phyloP scores from a whole-genome alignment of 805 yeast genomes.

The Kuraishia hungarica region DNA sequence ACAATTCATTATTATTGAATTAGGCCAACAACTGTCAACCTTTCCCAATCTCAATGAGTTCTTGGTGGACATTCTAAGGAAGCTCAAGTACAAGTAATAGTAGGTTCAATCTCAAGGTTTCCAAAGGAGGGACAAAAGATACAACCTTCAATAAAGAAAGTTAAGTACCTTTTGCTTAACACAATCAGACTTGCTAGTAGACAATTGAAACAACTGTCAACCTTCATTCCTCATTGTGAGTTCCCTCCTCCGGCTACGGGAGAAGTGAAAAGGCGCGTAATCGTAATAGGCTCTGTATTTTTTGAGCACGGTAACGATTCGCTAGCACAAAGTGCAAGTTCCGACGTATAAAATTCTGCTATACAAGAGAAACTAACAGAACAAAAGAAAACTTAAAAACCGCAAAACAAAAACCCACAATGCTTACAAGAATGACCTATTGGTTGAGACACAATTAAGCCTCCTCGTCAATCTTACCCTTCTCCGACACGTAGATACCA shows the following conservation, averaged over 20 bases:
- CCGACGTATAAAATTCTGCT: neutral
- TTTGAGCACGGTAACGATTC: slow-evolving; percentile 3
- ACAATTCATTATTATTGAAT: neutral
- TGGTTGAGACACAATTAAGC: neutral
- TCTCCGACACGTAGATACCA: slow-evolving; percentile 98
- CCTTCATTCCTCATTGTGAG: neutral
- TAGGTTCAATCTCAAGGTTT: neutral
- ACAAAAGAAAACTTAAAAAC: neutral
- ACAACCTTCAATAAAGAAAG: neutral
- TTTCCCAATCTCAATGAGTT: neutral
- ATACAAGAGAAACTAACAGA: neutral
- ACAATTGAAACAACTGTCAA: too few species aligned
- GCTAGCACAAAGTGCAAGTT: neutral
- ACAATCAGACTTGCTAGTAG: neutral
- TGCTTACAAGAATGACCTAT: neutral
- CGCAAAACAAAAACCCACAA: neutral
- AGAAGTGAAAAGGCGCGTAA: slow-evolving; percentile 1
- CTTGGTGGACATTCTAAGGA: neutral
- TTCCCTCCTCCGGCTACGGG: neutral
- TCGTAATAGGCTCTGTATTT: slow-evolving; percentile 4
- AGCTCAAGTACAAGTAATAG: too few species aligned
- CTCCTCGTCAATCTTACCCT: slow-evolving; percentile 57
- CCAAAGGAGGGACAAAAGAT: neutral
- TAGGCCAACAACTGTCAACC: neutral
- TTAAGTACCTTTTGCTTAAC: neutral